Conservation (phyloP, 495 filamentous ascomycete species). For the Lineolata rhizophorae region DNA sequence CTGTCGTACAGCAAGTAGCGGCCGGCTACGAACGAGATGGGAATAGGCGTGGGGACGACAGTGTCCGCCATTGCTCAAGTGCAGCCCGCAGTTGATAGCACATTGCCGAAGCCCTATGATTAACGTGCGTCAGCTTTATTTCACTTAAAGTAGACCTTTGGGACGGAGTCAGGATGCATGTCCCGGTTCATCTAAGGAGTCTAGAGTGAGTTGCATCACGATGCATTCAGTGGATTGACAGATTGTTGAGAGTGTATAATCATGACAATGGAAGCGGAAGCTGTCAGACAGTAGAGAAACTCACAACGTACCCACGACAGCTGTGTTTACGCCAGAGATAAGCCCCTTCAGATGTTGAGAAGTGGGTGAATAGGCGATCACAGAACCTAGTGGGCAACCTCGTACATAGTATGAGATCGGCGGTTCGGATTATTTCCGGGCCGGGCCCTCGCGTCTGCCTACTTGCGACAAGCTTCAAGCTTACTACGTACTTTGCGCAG, state of each 20-base stretch:
- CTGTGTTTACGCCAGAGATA: no score
- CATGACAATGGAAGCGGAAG: slow-evolving; percentile 26
- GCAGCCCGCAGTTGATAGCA: not conserved
- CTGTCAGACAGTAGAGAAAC: no score
- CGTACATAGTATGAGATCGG: no score
- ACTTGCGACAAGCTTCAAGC: no score
- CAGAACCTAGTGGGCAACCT: no score
- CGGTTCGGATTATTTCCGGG: no score
- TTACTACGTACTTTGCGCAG: no score
- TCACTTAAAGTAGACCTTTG: not conserved
- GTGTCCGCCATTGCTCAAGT: slow-evolving; percentile 9
- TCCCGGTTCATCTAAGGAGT: slow-evolving; percentile 17
- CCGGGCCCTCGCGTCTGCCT: no score
- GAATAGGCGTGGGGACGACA: slow-evolving; percentile 28
- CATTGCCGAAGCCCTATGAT: not conserved
- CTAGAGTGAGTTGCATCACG: slow-evolving; percentile 15
- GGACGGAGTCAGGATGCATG: slow-evolving; percentile 1
- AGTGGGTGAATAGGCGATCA: no score
- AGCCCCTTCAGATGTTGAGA: no score
- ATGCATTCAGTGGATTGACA: slow-evolving; percentile 69
- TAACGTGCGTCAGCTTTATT: not conserved
- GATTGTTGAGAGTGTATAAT: slow-evolving; percentile 51
- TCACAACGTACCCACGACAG: no score
- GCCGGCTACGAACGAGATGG: slow-evolving; percentile 61
- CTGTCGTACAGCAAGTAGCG: slow-evolving; percentile 81